Base-by-base conservation (phyloP, 805 yeast genomes). In the Saccharomyces kudriavzevii region DNA sequence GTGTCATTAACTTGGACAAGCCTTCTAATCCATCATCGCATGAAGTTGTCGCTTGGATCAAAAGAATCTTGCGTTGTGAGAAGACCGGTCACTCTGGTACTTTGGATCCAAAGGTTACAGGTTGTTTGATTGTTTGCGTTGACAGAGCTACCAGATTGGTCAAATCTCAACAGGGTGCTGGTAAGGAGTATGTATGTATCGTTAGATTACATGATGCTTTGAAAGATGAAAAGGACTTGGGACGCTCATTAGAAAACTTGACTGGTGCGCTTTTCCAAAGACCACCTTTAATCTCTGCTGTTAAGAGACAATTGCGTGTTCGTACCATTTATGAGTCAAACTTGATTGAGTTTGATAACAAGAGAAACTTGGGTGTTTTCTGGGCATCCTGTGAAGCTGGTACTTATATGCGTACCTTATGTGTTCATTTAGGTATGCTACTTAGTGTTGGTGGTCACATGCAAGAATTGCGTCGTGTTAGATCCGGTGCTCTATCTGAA, bases 361-460 rank as follows among this genome's bases (percentile, higher is more conserved):
- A 94, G 76, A 86, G 98, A 74, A 92, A 94, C 65, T 80, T 94
- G 58, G 96, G 96, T 77, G 98, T 94, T 35, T 94, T 94, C 78
- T 94, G 99, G 99, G 99, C 98, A 56, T 87, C 96, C 45, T 94
- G 99, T 81, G 99, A 94, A 79, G 99, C 99, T 57, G 99, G 99
- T 76, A 94, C 99, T 56, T 94, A 94, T 77, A 94, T 94, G 97
- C 87, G 99, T 82, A 94, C 99, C 50, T 78, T 94, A 65, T 94
- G 99, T 85, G 99, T 94, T 54, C 99, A 94, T 75, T 78, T 94
- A 67, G 99, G 99, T 77, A 91, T 94, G 96, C 80, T 94, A 56
- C 80, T 94, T 61, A 97, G 98, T 67, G 97, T 90, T 63, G 99
- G 99, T 73, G 99, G 98, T 63, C 99, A 94, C 77, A 94, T 94